These are phyloP conservation scores for Peronospora destructor DNA, from an alignment of 352 stramenopile species.

Conservation along the genomic window DNA sequence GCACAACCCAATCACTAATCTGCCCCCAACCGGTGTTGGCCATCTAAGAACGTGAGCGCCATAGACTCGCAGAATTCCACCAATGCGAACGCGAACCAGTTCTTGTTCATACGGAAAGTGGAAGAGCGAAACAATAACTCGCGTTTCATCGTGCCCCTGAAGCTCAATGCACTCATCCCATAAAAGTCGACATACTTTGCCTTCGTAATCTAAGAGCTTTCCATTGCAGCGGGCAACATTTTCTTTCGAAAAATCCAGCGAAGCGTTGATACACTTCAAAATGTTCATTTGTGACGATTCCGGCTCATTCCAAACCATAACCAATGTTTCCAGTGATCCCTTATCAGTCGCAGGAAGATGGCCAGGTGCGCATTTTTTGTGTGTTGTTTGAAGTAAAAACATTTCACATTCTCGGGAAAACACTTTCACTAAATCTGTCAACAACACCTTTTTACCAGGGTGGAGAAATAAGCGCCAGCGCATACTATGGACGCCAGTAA, in stretches of 20 bases:
- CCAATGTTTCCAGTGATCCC: conserved; percentile 11
- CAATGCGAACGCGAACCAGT: conserved; percentile 27
- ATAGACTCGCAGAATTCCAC: conserved; percentile 17
- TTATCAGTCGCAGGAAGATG: background rate
- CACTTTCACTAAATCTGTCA: conserved; percentile 64
- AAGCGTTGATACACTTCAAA: conserved; percentile 6
- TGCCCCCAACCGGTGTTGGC: conserved; percentile 23
- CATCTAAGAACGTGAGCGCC: conserved; percentile 30
- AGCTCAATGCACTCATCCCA: conserved; percentile 47
- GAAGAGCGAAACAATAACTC: conserved; percentile 34
- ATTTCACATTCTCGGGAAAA: conserved; percentile 49
- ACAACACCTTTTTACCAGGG: conserved; percentile 33
- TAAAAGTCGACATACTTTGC: conserved; percentile 24
- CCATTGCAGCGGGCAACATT: conserved; percentile 12
- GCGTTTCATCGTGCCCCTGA: conserved; percentile 8
- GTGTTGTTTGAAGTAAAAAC: conserved; percentile 53
- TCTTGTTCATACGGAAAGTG: conserved; percentile 31
- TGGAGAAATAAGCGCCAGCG: conserved; percentile 44
- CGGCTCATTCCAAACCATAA: conserved; percentile 25
- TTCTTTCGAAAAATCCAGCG: conserved; percentile 8
- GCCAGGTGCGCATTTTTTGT: background rate
- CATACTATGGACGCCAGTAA: conserved; percentile 30
- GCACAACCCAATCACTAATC: conserved; percentile 35
- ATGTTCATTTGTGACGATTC: background rate
- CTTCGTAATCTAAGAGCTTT: conserved; percentile 29